Conservation (phyloP, 768 basidiomycete species). For the Lentinula sp. region DNA sequence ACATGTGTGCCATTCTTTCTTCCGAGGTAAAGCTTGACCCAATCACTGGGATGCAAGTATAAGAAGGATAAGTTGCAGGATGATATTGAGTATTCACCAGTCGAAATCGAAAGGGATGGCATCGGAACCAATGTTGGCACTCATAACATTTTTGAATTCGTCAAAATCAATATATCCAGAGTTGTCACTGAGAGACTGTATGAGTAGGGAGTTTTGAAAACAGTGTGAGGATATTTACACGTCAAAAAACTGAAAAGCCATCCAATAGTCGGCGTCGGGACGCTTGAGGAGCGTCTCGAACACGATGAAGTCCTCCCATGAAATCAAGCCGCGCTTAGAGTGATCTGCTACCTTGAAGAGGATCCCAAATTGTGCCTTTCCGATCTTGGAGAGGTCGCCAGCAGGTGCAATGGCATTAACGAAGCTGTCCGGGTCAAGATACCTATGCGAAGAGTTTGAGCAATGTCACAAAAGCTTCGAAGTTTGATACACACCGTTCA, state of each 20-base stretch:
- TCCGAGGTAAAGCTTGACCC: conserved; percentile 95
- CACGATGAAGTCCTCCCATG: conserved; percentile 94
- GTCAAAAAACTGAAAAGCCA: conserved; percentile 95
- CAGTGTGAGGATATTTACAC: conserved; percentile 52
- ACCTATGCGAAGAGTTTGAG: conserved; percentile 39
- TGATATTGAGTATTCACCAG: conserved; percentile 42
- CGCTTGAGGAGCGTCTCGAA: conserved; percentile 92
- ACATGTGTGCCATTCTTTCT: conserved; percentile 89
- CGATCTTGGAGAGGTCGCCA: conserved; percentile 80
- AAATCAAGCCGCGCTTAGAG: conserved; percentile 67
- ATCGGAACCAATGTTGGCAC: conserved; percentile 68
- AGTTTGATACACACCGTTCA: conserved; percentile 35
- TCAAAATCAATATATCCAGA: conserved; percentile 92
- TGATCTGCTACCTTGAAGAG: conserved; percentile 87
- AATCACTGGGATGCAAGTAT: conserved; percentile 49
- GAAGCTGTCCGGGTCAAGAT: conserved; percentile 81
- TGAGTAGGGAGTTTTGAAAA: conserved; percentile 6
- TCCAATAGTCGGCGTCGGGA: conserved; percentile 96
- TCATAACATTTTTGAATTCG: conserved; percentile 92
- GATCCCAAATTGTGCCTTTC: conserved; percentile 82
- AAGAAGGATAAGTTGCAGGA: not conserved
- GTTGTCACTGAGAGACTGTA: conserved; percentile 52
- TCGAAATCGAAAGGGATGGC: conserved; percentile 95
- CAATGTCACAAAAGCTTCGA: not conserved
- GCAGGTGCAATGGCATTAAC: conserved; percentile 92